Conservation (phyloP, 78 protist genomes). For the Blattamonas nauphoetae region DNA sequence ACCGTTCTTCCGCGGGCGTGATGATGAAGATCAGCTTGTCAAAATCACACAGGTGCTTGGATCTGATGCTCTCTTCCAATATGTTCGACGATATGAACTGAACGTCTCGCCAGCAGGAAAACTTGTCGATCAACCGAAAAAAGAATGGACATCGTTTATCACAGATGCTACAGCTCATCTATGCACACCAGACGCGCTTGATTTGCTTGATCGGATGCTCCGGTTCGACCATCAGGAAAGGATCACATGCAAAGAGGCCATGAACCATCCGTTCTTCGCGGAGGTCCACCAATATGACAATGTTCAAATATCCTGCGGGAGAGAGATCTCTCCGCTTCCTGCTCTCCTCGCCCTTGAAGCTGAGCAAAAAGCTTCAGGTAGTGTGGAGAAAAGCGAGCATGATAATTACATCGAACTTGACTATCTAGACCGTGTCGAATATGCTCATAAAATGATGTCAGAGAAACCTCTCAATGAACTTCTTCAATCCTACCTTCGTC, state of each 20-base stretch:
- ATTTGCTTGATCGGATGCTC: slow-evolving; percentile 79
- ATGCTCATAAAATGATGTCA: too few relatives aligned
- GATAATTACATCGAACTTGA: too few relatives aligned
- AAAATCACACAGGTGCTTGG: slow-evolving; percentile 94
- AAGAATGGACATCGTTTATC: slow-evolving; percentile 50
- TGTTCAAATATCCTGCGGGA: not conserved
- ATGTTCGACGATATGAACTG: slow-evolving; percentile 80
- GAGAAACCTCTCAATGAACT: too few relatives aligned
- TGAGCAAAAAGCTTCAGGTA: too few relatives aligned
- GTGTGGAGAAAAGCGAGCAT: too few relatives aligned
- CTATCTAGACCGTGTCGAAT: too few relatives aligned
- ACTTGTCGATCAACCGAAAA: slow-evolving; percentile 49
- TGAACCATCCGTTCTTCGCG: slow-evolving; percentile 35
- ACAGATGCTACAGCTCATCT: slow-evolving; percentile 63
- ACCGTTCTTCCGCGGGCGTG: slow-evolving; percentile 97
- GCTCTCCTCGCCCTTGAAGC: too few relatives aligned
- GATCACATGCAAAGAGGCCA: slow-evolving; percentile 44
- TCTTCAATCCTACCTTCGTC: too few relatives aligned
- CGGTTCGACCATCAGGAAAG: slow-evolving; percentile 77
- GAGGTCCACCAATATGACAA: slow-evolving; percentile 2
- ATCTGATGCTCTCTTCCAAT: slow-evolving; percentile 76
- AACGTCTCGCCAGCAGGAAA: not conserved
- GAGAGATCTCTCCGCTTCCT: not conserved
- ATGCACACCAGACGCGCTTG: slow-evolving; percentile 81
- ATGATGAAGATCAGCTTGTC: slow-evolving; percentile 96